Evolutionary conservation across 768 basidiomycete species (phyloP).

Genomic region (Termitomyces heimii): DNA sequence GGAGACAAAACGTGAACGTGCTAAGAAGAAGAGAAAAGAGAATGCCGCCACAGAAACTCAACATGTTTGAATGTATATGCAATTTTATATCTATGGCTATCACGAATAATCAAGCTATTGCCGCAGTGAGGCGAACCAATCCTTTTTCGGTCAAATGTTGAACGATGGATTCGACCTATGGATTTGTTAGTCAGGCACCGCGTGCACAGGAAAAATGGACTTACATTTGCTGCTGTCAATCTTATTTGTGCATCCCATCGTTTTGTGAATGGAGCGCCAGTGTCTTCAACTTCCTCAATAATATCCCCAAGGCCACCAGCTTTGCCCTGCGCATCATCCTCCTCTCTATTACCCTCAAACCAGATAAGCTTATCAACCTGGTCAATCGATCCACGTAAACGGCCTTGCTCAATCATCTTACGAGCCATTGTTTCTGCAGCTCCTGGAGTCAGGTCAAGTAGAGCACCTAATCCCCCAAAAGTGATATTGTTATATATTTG

Average conservation of each 20-base stretch:
- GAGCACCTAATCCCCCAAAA: slow-evolving; percentile 85
- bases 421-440: slow-evolving; percentile 97
- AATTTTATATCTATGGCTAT: slow-evolving; percentile 19
- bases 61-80: slow-evolving; percentile 21
- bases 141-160: slow-evolving; percentile 73
- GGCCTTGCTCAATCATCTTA: slow-evolving; percentile 97
- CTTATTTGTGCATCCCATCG: slow-evolving; percentile 95
- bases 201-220: slow-evolving; percentile 15
- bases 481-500: slow-evolving; percentile 98
- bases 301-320: slow-evolving; percentile 91
- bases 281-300: slow-evolving; percentile 82
- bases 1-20: slow-evolving; percentile 89
- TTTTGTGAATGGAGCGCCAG: slow-evolving; percentile 86
- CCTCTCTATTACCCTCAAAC: slow-evolving; percentile 85
- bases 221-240: slow-evolving; percentile 79
- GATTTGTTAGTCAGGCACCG: neutral
- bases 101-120: slow-evolving; percentile 15
- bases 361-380: slow-evolving; percentile 93
- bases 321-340: slow-evolving; percentile 90
- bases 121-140: slow-evolving; percentile 38
- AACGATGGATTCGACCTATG: slow-evolving; percentile 81
- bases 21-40: slow-evolving; percentile 73
- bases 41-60: slow-evolving; percentile 23
- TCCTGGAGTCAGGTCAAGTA: slow-evolving; percentile 84
- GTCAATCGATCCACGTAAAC: slow-evolving; percentile 89